Evolutionary conservation across 495 filamentous ascomycete genomes (phyloP), one percentile per base, ranked within the genome.

Genomic region (Penicillium daleae): DNA sequence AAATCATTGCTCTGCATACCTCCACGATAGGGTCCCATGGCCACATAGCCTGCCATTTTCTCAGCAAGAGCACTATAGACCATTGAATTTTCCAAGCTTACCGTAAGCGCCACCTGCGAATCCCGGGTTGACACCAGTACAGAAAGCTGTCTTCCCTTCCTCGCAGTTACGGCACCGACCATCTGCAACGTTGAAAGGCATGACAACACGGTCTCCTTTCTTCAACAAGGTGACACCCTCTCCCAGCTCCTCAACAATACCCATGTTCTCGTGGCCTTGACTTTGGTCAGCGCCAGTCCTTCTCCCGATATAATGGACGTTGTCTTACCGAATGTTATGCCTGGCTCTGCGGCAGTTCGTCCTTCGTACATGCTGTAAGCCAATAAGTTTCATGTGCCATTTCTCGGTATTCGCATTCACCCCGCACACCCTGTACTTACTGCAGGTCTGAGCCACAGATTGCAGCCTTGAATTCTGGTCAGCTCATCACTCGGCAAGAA

Each of bases 41-140:
- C 78, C n/a, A 86, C 83, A 50, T 86, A 86, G 4, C 72, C 65
- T 74, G 46, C 13, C 6, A 8, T 6, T 21, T 6, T 21, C n/a
- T 44, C 40, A 44, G 40, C n/a, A 44, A 44, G n/a, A 44, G 21
- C 40, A 21, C 40, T 2, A 44, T 9, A 2, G 40, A 9, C 19
- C 6, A 7, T 21, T 44, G 6, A 21, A 19, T n/a, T 44, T 21
- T 6, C 37, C 56, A 29, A 0, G 15, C 32, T 51, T 50, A 62
- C 84, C 83, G 66, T 86, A 87, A 53, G 83, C 82, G 21, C 84
- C 85, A 26, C 85, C 83, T 9, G 84, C 84, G 68, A 86, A 86
- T 0, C 84, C 83, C 9, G 83, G 83, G 62, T 86, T 86, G 24
- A 86, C 83, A 29, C 82, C 80, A 8, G 76, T 85, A 65, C 82